A percentile compares a stretch with the other conserved stretches of the same genome.
phyloP scores from a whole-genome alignment of 495 filamentous ascomycete genomes.

The Lichina pygmaea region DNA sequence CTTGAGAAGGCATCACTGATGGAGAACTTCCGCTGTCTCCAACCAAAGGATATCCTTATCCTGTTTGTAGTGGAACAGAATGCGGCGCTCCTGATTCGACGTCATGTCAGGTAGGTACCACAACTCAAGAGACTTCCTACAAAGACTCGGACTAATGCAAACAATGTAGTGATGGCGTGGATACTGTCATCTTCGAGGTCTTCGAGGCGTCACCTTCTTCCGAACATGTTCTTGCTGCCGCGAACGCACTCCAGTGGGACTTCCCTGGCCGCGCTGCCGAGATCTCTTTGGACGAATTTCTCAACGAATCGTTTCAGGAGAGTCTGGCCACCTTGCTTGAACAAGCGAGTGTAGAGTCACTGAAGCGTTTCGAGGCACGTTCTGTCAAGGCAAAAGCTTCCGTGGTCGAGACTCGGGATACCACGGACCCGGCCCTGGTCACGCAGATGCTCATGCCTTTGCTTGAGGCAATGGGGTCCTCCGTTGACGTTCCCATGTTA shows the following conservation, averaged over 20 bases:
- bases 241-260: conserved; percentile 20
- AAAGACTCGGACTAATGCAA: not conserved
- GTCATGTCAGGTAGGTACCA: conserved; percentile 13
- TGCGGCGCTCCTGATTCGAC: conserved; percentile 24
- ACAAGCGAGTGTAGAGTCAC: conserved; percentile 25
- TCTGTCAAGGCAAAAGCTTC: conserved; percentile 20
- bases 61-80: conserved; percentile 26
- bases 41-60: conserved; percentile 14
- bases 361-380: conserved; percentile 22
- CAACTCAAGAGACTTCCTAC: not conserved
- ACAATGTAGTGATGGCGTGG: conserved; percentile 1
- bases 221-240: conserved; percentile 17
- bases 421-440: conserved; percentile 23
- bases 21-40: conserved; percentile 10
- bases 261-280: conserved; percentile 17
- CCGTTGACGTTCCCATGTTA: conserved; percentile 10
- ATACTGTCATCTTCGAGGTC: conserved; percentile 20
- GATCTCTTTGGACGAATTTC: conserved; percentile 12
- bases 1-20: conserved; percentile 16
- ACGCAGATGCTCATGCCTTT: conserved; percentile 28
- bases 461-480: conserved; percentile 22
- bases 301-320: conserved; percentile 18
- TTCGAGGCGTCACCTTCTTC: conserved; percentile 27
- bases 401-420: conserved; percentile 25
- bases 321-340: conserved; percentile 26